Conservation (phyloP, 768 basidiomycete genomes). For the Tricholoma sp. region DNA sequence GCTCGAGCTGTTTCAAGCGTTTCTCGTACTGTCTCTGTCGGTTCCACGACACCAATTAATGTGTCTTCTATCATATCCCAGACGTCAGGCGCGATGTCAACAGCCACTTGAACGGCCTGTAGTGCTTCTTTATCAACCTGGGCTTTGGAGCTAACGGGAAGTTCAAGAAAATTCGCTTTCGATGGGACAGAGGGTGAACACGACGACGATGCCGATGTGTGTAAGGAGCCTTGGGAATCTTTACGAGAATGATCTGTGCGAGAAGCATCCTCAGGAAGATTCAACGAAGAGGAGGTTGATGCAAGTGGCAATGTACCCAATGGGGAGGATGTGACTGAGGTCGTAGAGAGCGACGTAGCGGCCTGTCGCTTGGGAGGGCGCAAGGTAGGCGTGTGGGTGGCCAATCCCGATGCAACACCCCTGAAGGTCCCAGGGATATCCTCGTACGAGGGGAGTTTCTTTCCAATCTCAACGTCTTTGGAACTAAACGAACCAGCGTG, state of each 20-base stretch:
- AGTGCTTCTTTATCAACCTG: slow-evolving; percentile 76
- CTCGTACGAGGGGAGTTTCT: slow-evolving; percentile 65
- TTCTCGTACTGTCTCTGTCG: slow-evolving; percentile 42
- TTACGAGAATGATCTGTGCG: slow-evolving; percentile 30
- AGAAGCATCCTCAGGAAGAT: slow-evolving; percentile 12
- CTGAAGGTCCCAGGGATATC: slow-evolving; percentile 31
- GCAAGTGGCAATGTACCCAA: slow-evolving; percentile 38
- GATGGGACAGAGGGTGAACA: slow-evolving; percentile 35
- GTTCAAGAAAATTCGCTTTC: slow-evolving; percentile 37
- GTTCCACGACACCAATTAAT: slow-evolving; percentile 41
- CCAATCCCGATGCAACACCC: slow-evolving; percentile 31
- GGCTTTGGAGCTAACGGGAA: slow-evolving; percentile 50
- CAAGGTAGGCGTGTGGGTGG: slow-evolving; percentile 33
- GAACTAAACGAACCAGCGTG: slow-evolving; percentile 95
- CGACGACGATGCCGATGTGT: slow-evolving; percentile 22
- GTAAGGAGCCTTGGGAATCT: slow-evolving; percentile 36
- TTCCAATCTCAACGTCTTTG: slow-evolving; percentile 88
- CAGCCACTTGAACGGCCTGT: slow-evolving; percentile 71
- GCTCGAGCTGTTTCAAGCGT: slow-evolving; percentile 57
- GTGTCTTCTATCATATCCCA: slow-evolving; percentile 80
- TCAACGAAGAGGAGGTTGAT: slow-evolving; percentile 13
- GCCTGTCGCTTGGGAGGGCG: slow-evolving; percentile 49
- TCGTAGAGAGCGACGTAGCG: slow-evolving; percentile 28
- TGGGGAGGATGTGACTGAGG: slow-evolving; percentile 19
- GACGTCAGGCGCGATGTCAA: slow-evolving; percentile 73